Base-by-base conservation (phyloP, 768 basidiomycete species). In the Tephrocybe sp. region DNA sequence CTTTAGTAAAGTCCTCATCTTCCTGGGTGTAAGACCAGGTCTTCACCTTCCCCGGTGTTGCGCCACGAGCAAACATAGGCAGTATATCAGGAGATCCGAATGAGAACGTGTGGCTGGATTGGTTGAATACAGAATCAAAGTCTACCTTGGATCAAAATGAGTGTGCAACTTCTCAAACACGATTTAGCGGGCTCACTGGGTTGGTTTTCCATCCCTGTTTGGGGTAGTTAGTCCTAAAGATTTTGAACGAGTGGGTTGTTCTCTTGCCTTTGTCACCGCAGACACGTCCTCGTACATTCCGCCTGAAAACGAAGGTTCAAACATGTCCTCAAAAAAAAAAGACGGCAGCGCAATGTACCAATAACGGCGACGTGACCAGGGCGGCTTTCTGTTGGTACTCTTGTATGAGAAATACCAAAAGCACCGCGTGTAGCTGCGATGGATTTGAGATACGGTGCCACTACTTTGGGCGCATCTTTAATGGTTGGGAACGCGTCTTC, bases 231-330 rank as follows among this genome's bases (percentile, higher is more conserved):
- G n/a, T n/a, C n/a, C n/a, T n/a, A n/a, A n/a, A n/a, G n/a, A n/a
- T n/a, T n/a, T n/a, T n/a, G n/a, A 18, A 20, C 40, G 42, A 39
- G 23, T 41, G 24, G 39, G 12, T 56, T 24, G 17, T 21, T 41
- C 54, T 54, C 72, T 59, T 71, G 79, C 90, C 77, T 90, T 90
- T 18, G 88, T 91, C 25, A 92, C 90, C 14, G 91, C 90, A 0
- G 87, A 89, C 3, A 90, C 90, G 57, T 93, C 90, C 66, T 93
- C 91, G 62, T 93, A 92, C 90, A 93, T 93, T 2, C 91, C 91
- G 26, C 83, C 83, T 85, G 47, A 39, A 20, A 33, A 7, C n/a
- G 48, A 24, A 49, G 4, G 9, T 40, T 45, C 4, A 38, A 36
- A 36, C 34, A 10, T 36, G 28, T 12, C 15, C 15, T 9, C 34